phyloP scores from a whole-genome alignment of 2,329 filamentous ascomycete genomes.

The Biscogniauxia marginata region DNA sequence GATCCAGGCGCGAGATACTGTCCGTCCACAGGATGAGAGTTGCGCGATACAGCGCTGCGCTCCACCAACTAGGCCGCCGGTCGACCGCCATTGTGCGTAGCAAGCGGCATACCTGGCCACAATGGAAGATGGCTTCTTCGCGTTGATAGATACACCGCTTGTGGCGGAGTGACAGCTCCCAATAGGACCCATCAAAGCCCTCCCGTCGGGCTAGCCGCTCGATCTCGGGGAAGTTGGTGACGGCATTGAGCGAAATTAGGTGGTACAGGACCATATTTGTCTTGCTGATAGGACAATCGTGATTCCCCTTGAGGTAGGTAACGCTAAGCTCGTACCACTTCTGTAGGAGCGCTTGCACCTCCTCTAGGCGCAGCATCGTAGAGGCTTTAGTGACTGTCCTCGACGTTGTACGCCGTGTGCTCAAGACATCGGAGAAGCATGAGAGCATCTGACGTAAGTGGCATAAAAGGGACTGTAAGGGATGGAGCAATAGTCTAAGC shows the following conservation, averaged over 20 bases:
- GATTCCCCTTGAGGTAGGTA: constrained; percentile 53
- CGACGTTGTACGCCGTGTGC: constrained; percentile 38
- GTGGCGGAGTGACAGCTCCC: constrained; percentile 54
- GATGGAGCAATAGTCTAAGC: constrained; percentile 66
- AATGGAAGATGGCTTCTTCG: constrained; percentile 65
- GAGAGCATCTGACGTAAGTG: constrained; percentile 64
- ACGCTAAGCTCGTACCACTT: constrained; percentile 68
- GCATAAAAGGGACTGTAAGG: constrained; percentile 63
- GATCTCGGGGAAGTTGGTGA: constrained; percentile 66
- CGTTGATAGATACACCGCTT: constrained; percentile 63
- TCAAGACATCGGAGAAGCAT: constrained; percentile 59
- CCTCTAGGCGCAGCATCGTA: constrained; percentile 59
- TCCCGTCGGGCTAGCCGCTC: constrained; percentile 65
- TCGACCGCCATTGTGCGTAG: constrained; percentile 59
- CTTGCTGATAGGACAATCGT: constrained; percentile 57
- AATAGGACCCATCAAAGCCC: constrained; percentile 53
- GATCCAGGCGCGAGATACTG: constrained; percentile 52
- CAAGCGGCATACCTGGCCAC: constrained; percentile 64
- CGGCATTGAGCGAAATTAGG: constrained; percentile 66
- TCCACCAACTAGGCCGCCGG: constrained; percentile 67
- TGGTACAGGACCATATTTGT: constrained; percentile 70
- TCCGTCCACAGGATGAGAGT: constrained; percentile 63
- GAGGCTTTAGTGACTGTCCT: constrained; percentile 57
- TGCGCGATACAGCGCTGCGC: constrained; percentile 67
- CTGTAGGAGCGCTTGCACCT: constrained; percentile 62